These are phyloP conservation scores for Alternaria sp. DNA, from an alignment of 2,329 filamentous ascomycete species.

Conservation along the genomic window DNA sequence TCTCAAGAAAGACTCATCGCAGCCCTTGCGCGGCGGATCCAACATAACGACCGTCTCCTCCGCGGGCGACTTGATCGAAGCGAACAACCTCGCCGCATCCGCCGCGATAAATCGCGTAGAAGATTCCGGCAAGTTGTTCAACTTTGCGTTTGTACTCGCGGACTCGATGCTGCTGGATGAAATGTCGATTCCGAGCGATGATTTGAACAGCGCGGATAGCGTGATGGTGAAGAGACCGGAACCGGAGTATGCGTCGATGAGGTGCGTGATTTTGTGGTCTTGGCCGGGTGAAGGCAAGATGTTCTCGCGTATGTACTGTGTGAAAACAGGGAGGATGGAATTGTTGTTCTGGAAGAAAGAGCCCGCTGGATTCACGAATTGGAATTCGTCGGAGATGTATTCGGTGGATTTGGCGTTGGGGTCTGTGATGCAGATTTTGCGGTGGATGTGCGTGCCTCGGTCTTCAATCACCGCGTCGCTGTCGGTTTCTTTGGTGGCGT, in stretches of 20 bases:
- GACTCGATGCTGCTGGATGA: constrained; percentile 77
- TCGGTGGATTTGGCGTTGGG: constrained; percentile 83
- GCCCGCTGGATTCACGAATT: constrained; percentile 89
- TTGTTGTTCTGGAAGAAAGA: constrained; percentile 99
- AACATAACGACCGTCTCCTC: constrained; percentile 92
- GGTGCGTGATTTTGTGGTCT: constrained; percentile 69
- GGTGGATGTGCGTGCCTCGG: constrained; percentile 69
- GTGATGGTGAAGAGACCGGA: constrained; percentile 97
- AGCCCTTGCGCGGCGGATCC: constrained; percentile 95
- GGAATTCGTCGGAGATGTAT: constrained; percentile 77
- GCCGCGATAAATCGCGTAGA: constrained; percentile 87
- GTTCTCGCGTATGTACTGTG: constrained; percentile 81
- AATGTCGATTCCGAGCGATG: constrained; percentile 90
- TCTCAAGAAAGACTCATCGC: constrained; percentile 80
- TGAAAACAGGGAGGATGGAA: constrained; percentile 88
- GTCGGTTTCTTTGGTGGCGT: constrained; percentile 32
- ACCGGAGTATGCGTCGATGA: constrained; percentile 97
- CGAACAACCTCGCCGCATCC: constrained; percentile 84
- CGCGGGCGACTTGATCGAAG: constrained; percentile 72
- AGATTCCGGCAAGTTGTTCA: constrained; percentile 72
- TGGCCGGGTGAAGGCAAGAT: constrained; percentile 63
- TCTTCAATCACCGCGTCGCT: constrained; percentile 60
- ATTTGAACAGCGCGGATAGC: constrained; percentile 78
- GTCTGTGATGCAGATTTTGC: constrained; percentile 89
- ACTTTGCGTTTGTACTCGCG: constrained; percentile 76